Base-by-base conservation (phyloP, 805 yeast genomes). In the Wickerhamiella occidentalis region DNA sequence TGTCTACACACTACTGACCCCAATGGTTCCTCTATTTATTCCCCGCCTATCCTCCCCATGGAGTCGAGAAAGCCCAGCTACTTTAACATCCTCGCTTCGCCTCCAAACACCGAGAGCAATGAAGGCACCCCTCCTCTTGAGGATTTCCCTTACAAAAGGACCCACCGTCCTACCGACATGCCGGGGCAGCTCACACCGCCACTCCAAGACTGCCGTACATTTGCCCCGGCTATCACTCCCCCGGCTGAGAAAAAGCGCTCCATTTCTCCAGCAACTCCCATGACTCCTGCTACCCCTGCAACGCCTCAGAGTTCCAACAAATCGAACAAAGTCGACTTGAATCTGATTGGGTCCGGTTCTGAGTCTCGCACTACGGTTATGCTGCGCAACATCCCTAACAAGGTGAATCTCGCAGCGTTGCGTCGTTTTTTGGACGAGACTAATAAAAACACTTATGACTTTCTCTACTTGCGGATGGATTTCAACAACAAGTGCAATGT, bases 321-420 rank as follows among this genome's bases (percentile, higher is more conserved):
- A 17, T 40, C 45, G 19, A 47, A 47, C 33, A 41, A 40, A 13
- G 50, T 47, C 12, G 50, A 47, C 28, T 17, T 40, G 25, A 29
- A 26, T 21, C n/a, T 38, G 3, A 40, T 47, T 19, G 30, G 13
- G 1, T 23, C 29, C 12, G 50, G 49, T 19, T 1, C 52, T 55
- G 30, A 75, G 52, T 62, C 63, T 33, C 62, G 79, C 35, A 70
- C 68, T 8, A 75, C 79, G 0, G 57, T 75, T 36, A 74, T 75
- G 79, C 66, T 75, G 29, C 67, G 76, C 48, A 75, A 75, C 52
- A 74, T 75, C 40, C 79, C 79, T 26, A 76, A 75, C 58, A 74
- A 73, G 55, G 66, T 74, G 26, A 69, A 62, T 42, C 76, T 72
- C 53, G 61, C 66, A 29, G 67, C 69, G 54, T 64, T 76, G 37